Evolutionary conservation across 176 grass and related monocot genomes (phyloP), one percentile per base, ranked within the genome.

Genomic region (Paspalum notatum): DNA sequence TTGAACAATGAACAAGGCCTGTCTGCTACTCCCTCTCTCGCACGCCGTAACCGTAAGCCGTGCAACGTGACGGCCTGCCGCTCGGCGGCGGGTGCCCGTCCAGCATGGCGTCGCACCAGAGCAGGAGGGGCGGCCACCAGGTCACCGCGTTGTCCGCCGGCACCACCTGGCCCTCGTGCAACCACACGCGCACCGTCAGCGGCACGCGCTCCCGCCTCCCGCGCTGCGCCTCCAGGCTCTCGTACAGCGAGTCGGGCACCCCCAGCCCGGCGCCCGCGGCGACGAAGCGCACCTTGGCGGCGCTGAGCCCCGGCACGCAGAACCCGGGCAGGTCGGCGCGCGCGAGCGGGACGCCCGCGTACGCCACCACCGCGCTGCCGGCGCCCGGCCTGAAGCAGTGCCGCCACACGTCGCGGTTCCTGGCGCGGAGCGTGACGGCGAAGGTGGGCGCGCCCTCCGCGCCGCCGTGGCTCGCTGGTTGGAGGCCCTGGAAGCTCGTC

Each of bases 271-370:
- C 62, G 18, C 73, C 40, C 5, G 12, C 26, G 41, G 51, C 82
- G 10, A 69, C 62, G 21, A 60, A 6, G 41, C 64, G 72, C 21
- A 84, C 68, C 44, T n/a, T 47, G 1, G 37, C 45, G 27, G 42
- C 56, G 45, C 56, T 26, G 27, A 32, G 14, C 8, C 44, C 12
- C 18, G 68, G 68, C 44, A 82, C 68, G 56, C 80, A 72, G 44
- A 82, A 49, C 44, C 21, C 56, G 12, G 27, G 68, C 8, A 82
- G 27, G 2, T 72, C 68, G 45, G 44, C 56, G 20, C 6, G n/a
- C 27, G 80, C 68, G 43, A 82, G 80, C 8, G 80, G 80, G 7
- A 82, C 80, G 27, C 68, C 68, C 2, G 57, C 68, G 56, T 73
- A 82, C 80, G 56, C 26, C 68, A 82, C 80, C 22, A 8, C 56